Base-by-base conservation (phyloP, 129 eudicot genomes). In the Arctium minus region DNA sequence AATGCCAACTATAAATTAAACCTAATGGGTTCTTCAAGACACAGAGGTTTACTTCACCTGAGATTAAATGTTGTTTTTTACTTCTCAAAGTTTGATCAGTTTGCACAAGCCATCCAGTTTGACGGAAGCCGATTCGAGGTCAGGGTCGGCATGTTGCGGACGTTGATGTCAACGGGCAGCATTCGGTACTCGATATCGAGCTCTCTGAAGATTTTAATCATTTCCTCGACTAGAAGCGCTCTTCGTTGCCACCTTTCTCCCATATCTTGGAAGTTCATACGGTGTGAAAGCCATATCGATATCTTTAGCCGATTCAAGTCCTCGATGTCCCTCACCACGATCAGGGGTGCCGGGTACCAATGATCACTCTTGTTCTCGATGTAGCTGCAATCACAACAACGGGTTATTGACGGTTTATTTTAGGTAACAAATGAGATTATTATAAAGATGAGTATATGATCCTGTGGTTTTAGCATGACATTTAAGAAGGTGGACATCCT, bases 231-330 rank as follows among this genome's bases (percentile, higher is more conserved):
- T 22, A 93, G 74, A 67, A 91, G 86, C 10, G 91, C 88, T 83
- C 92, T 89, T 76, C 97, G 82, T 42, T 39, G 53, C 89, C 89
- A 93, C 80, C 92, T 86, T 83, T 93, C 93, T 6, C 92, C 93
- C 95, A 93, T 91, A 79, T 91, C 95, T 78, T 93, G 97, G 48
- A 77, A 82, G 53, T 92, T 92, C 89, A 92, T 92, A 40, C 83
- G 86, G 74, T 93, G 95, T n/a, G 95, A 89, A 29, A 81, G 85
- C 97, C 97, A 93, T 33, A 93, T 46, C 8, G 97, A 89, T 50
- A 88, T 87, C 65, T 91, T 93, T 75, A 93, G 36, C 82, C 92
- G 75, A 84, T 93, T 93, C 88, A 92, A 67, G 87, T 93, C 95
- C 64, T 91, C 97, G 6, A 93, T 84, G 15, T 93, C 94, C 67